These are phyloP conservation scores for Curvularia spicifera DNA, from an alignment of 2,329 filamentous ascomycete species.

Conservation along the genomic window DNA sequence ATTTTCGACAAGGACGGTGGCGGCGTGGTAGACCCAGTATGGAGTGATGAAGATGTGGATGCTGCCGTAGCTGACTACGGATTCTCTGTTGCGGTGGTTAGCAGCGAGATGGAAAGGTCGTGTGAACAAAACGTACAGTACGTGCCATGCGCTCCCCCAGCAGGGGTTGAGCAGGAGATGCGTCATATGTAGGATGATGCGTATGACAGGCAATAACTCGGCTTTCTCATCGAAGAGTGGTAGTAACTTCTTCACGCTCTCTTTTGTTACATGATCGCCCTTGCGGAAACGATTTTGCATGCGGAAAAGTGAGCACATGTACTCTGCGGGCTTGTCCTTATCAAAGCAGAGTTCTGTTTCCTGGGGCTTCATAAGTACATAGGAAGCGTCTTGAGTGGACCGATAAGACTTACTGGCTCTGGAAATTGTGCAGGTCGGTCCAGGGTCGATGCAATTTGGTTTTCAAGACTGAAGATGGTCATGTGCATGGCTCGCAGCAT, in stretches of 20 bases:
- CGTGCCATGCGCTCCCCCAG: conserved; percentile 43
- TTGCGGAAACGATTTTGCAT: conserved; percentile 47
- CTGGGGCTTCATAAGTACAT: conserved; percentile 26
- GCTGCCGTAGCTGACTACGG: conserved; percentile 39
- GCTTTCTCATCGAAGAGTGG: conserved; percentile 36
- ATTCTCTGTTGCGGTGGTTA: conserved; percentile 30
- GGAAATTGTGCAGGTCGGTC: conserved; percentile 46
- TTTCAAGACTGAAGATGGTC: conserved; percentile 47
- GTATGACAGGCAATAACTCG: conserved; percentile 36
- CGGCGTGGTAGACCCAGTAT: conserved; percentile 47
- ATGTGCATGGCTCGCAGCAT: conserved; percentile 43
- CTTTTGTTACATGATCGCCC: conserved; percentile 30
- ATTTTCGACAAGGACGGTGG: conserved; percentile 42
- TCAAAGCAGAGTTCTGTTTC: conserved; percentile 40
- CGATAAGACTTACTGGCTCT: conserved; percentile 37
- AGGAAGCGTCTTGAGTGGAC: neutral
- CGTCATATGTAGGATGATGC: conserved; percentile 42
- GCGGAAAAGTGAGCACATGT: conserved; percentile 45
- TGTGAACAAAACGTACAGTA: conserved; percentile 17
- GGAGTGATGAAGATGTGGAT: conserved; percentile 45
- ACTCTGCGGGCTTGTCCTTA: conserved; percentile 36
- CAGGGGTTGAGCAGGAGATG: conserved; percentile 43
- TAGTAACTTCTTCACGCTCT: conserved; percentile 32
- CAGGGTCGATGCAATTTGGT: conserved; percentile 44
- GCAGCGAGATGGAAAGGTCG: neutral